Conservation (phyloP, 2,329 filamentous ascomycete genomes). For the Coniochaeta hoffmannii region DNA sequence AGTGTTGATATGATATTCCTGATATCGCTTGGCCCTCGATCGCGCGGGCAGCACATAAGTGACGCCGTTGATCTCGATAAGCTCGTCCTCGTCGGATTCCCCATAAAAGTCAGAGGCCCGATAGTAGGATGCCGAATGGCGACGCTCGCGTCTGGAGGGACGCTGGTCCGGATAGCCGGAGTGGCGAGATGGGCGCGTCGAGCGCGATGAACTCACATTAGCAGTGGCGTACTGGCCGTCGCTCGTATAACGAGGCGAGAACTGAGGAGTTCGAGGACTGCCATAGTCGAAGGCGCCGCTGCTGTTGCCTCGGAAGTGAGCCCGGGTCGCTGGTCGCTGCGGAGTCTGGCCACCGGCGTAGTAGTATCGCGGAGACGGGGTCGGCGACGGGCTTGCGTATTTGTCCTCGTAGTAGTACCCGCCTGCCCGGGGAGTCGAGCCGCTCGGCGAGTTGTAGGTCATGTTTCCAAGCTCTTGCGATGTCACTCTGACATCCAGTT, state of each 20-base stretch:
- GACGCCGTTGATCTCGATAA: constrained; percentile 45
- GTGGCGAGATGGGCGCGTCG: constrained; percentile 29
- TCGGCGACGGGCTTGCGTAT: constrained; percentile 47
- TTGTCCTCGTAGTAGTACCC: constrained; percentile 44
- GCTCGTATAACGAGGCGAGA: constrained; percentile 56
- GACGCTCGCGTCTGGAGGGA: constrained; percentile 41
- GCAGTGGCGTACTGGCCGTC: constrained; percentile 56
- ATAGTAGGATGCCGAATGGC: constrained; percentile 50
- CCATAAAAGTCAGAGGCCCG: constrained; percentile 51
- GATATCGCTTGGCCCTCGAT: constrained; percentile 37
- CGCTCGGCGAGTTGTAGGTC: constrained; percentile 36
- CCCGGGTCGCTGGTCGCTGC: constrained; percentile 47
- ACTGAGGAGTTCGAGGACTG: constrained; percentile 32
- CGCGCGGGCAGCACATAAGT: constrained; percentile 46
- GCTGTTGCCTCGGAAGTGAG: constrained; percentile 38
- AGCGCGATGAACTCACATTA: constrained; percentile 53
- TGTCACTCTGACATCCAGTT: constrained; percentile 22
- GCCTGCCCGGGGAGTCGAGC: constrained; percentile 37
- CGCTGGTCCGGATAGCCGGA: constrained; percentile 38
- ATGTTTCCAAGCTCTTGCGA: constrained; percentile 28
- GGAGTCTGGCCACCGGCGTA: constrained; percentile 33
- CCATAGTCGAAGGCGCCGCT: constrained; percentile 29
- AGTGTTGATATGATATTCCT: constrained; percentile 34
- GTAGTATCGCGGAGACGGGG: constrained; percentile 47
- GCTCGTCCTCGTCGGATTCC: constrained; percentile 59